These are phyloP conservation scores for Stagonosporopsis chrysanthemi DNA, from an alignment of 2,329 filamentous ascomycete genomes.

Conservation along the genomic window DNA sequence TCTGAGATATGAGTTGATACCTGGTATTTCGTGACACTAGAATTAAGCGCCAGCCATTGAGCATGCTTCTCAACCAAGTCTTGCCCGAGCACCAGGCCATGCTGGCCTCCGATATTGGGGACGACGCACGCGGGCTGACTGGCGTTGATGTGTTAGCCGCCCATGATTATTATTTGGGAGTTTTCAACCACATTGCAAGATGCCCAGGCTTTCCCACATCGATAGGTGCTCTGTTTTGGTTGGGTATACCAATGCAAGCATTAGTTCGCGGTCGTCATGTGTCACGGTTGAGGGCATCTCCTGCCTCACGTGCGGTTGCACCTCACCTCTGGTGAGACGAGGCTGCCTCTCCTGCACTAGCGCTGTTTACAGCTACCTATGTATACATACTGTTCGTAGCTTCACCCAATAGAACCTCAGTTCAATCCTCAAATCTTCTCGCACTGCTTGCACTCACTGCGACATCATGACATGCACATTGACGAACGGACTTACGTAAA, in stretches of 20 bases:
- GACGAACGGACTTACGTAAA: too few species aligned
- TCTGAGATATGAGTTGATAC: not conserved
- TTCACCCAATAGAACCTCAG: too few species aligned
- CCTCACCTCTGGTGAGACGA: too few species aligned
- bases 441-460: too few species aligned
- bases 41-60: not conserved
- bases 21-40: not conserved
- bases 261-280: too few species aligned
- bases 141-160: slow-evolving; percentile 54
- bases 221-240: slow-evolving; percentile 28
- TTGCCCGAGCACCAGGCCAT: slow-evolving; percentile 60
- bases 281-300: too few species aligned
- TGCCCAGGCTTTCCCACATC: slow-evolving; percentile 54
- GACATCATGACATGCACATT: too few species aligned
- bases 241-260: not conserved
- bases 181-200: slow-evolving; percentile 62
- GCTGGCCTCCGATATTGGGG: slow-evolving; percentile 58
- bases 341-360: too few species aligned
- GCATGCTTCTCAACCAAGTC: slow-evolving; percentile 39
- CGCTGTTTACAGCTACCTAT: too few species aligned
- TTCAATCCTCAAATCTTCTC: too few species aligned
- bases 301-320: too few species aligned
- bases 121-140: slow-evolving; percentile 57
- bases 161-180: slow-evolving; percentile 67
- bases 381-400: too few species aligned